Evolutionary conservation across 768 basidiomycete genomes (phyloP).

Genomic region (Harrya chromipes): DNA sequence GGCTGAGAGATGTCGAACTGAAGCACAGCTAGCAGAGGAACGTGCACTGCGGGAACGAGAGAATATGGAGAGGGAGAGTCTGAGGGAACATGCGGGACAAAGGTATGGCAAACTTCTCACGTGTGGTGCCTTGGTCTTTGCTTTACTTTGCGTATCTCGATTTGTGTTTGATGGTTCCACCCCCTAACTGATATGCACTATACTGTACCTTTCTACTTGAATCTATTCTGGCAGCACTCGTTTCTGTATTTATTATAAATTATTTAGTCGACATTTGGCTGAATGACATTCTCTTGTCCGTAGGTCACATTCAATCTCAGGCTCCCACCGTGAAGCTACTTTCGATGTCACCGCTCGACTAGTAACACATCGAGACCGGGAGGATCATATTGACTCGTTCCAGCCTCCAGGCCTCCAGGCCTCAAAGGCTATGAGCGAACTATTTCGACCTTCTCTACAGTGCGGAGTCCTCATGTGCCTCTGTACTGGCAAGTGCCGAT

Average conservation of each 20-base stretch:
- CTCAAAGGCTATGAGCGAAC: neutral
- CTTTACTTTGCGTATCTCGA: constrained; percentile 13
- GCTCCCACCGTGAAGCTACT: neutral
- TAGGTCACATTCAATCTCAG: neutral
- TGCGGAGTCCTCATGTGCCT: constrained; percentile 8
- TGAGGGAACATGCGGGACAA: neutral
- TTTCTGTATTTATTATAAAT: constrained; percentile 4
- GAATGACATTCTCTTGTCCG: no score
- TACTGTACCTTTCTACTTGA: neutral
- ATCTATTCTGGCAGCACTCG: neutral
- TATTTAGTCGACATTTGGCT: neutral
- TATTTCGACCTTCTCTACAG: neutral
- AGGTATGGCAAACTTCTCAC: constrained; percentile 12
- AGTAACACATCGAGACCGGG: neutral
- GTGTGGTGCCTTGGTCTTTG: constrained; percentile 14
- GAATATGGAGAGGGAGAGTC: neutral
- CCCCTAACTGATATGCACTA: neutral
- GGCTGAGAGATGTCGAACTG: constrained; percentile 7
- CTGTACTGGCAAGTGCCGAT: neutral
- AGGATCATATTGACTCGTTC: neutral
- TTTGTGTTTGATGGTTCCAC: constrained; percentile 6
- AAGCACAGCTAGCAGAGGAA: constrained; percentile 17
- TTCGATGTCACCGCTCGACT: neutral
- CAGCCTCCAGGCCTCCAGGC: neutral
- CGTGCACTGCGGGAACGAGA: constrained; percentile 9